These are phyloP conservation scores for Suillus bovinus DNA, from an alignment of 768 basidiomycete genomes.

Conservation along the genomic window DNA sequence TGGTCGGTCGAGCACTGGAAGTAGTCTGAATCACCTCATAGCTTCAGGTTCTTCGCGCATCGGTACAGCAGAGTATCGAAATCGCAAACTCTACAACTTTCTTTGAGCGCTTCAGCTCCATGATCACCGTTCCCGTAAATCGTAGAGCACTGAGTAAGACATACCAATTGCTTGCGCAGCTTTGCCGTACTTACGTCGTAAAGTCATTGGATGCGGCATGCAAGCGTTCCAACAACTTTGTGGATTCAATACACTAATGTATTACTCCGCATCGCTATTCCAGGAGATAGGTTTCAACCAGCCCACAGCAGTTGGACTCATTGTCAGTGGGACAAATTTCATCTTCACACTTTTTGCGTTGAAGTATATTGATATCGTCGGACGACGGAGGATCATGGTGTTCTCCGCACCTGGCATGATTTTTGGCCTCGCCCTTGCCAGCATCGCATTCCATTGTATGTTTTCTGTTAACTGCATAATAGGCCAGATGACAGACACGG, in stretches of 20 bases:
- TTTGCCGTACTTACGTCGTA: background rate
- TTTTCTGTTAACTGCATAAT: conserved; percentile 11
- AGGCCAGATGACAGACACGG: background rate
- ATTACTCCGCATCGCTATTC: conserved; percentile 77
- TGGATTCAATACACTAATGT: conserved; percentile 82
- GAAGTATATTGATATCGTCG: conserved; percentile 66
- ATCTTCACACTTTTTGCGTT: conserved; percentile 76
- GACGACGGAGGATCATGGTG: conserved; percentile 69
- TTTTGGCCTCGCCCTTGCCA: conserved; percentile 60
- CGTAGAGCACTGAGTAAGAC: conserved; percentile 67
- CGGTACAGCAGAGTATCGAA: conserved; percentile 62
- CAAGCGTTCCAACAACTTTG: conserved; percentile 85
- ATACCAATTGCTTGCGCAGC: background rate
- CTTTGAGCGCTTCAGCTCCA: conserved; percentile 51
- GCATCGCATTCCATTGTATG: conserved; percentile 67
- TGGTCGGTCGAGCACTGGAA: background rate
- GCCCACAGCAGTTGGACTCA: conserved; percentile 78
- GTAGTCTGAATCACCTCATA: conserved; percentile 18
- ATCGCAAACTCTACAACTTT: conserved; percentile 65
- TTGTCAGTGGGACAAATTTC: conserved; percentile 79
- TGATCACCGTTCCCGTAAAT: conserved; percentile 57
- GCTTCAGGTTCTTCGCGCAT: conserved; percentile 58
- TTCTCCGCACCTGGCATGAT: conserved; percentile 75
- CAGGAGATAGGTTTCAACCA: conserved; percentile 80
- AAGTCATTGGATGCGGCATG: conserved; percentile 77